Conservation (phyloP, 176 grass and related monocot genomes). For the Oryza longistaminata region DNA sequence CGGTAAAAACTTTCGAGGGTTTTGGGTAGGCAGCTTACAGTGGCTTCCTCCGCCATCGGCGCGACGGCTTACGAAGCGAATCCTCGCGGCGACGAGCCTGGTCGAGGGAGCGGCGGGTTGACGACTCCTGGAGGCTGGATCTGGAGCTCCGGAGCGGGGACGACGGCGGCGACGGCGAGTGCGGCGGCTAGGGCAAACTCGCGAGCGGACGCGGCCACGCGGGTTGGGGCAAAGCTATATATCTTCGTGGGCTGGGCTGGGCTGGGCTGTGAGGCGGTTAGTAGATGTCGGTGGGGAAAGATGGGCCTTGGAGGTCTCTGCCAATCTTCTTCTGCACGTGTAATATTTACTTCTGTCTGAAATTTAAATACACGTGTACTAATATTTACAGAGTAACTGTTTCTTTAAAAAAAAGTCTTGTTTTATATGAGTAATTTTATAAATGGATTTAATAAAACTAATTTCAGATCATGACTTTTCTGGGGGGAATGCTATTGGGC, state of each 20-base stretch:
- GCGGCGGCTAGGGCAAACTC: background rate
- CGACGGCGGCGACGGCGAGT: background rate
- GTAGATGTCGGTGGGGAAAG: background rate
- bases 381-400: too few relatives aligned
- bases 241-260: background rate
- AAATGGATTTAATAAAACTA: too few relatives aligned
- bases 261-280: too few relatives aligned
- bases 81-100: background rate
- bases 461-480: too few relatives aligned
- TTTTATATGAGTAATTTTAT: too few relatives aligned
- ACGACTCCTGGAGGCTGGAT: background rate
- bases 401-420: too few relatives aligned
- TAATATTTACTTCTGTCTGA: too few relatives aligned
- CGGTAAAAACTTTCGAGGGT: background rate
- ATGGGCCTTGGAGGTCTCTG: background rate
- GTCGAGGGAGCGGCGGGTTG: background rate
- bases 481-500: too few relatives aligned
- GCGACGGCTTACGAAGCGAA: conserved; percentile 15
- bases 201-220: background rate
- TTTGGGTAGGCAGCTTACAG: conserved; percentile 28
- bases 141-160: background rate
- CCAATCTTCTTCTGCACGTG: too few relatives aligned
- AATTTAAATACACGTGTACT: too few relatives aligned
- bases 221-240: background rate
- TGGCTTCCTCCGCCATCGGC: conserved; percentile 51